A percentile compares a stretch with the other conserved stretches of the same genome.
Conservation (phyloP, 2,329 filamentous ascomycete species). For the Epichloe scottii region DNA sequence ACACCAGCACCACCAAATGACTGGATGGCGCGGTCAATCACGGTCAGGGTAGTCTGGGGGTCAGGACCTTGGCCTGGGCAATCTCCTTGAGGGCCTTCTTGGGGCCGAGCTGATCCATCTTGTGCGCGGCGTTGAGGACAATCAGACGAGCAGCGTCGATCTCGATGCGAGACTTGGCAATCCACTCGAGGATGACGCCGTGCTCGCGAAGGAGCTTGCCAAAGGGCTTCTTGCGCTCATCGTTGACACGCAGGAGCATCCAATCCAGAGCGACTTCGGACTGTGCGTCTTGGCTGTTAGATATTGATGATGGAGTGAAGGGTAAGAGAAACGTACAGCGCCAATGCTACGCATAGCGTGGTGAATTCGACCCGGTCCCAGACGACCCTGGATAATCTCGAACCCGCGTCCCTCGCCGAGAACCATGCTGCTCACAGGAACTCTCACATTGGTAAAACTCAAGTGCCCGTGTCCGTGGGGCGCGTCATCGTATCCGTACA, state of each 20-base stretch:
- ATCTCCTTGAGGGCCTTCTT: conserved; percentile 90
- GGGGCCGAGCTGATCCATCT: conserved; percentile 80
- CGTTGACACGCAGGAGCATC: conserved; percentile 90
- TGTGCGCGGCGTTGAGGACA: conserved; percentile 88
- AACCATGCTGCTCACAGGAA: conserved; percentile 73
- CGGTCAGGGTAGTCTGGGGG: conserved; percentile 65
- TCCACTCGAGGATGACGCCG: conserved; percentile 90
- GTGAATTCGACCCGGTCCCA: conserved; percentile 92
- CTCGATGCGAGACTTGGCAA: conserved; percentile 82
- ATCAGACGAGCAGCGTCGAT: conserved; percentile 84
- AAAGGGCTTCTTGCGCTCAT: conserved; percentile 81
- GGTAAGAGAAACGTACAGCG: conserved; percentile 37
- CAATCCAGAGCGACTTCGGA: conserved; percentile 87
- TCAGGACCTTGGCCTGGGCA: conserved; percentile 85
- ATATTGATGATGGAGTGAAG: neutral
- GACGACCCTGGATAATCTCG: conserved; percentile 94
- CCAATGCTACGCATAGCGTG: conserved; percentile 95
- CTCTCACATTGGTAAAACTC: conserved; percentile 76
- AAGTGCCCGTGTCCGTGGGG: conserved; percentile 95
- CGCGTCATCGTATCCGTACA: conserved; percentile 97
- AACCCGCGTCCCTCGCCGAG: conserved; percentile 90
- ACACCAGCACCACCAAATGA: conserved; percentile 84
- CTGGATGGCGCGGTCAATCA: conserved; percentile 92
- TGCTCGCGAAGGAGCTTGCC: conserved; percentile 78
- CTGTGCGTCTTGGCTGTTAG: conserved; percentile 17